Evolutionary conservation across 345 rosid genomes (phyloP).

Genomic region (Euphorbia lathyris): DNA sequence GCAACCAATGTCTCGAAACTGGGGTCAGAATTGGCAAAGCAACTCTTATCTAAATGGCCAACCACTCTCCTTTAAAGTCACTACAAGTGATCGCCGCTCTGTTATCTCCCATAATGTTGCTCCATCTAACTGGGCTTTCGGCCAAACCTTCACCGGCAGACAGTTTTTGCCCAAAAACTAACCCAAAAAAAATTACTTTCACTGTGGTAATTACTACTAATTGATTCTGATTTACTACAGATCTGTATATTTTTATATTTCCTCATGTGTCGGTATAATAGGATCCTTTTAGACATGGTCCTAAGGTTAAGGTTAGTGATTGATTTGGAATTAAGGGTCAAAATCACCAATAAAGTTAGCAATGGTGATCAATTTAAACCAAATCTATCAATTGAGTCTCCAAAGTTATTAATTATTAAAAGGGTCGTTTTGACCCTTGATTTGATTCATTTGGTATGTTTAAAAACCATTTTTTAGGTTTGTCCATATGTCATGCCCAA

Average conservation of each 20-base stretch:
- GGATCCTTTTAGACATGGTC: slow-evolving; percentile 5
- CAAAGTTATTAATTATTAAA: too few species aligned
- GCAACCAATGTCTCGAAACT: slow-evolving; percentile 29
- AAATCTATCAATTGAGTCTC: too few species aligned
- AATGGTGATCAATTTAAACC: too few species aligned
- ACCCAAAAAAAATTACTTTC: neutral
- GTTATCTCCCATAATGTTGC: slow-evolving; percentile 20
- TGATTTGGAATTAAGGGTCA: too few species aligned
- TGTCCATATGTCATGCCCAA: neutral
- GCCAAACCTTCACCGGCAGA: slow-evolving; percentile 24
- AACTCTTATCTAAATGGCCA: slow-evolving; percentile 22
- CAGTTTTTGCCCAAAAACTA: slow-evolving; percentile 14
- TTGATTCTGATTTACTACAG: too few species aligned
- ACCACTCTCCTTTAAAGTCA: slow-evolving; percentile 26
- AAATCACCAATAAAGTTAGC: too few species aligned
- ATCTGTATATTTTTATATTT: neutral
- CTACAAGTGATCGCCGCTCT: slow-evolving; percentile 20
- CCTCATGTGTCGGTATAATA: neutral
- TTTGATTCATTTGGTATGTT: neutral
- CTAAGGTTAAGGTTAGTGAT: too few species aligned
- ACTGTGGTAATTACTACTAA: neutral
- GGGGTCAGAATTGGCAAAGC: slow-evolving; percentile 36
- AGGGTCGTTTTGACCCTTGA: too few species aligned
- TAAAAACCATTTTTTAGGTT: neutral
- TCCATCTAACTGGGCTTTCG: slow-evolving; percentile 28